Percentiles rank a stretch among this genome's conserved stretches.
Conservation (phyloP, 768 basidiomycete genomes). For the Rhodotorula sphaerocarpa region DNA sequence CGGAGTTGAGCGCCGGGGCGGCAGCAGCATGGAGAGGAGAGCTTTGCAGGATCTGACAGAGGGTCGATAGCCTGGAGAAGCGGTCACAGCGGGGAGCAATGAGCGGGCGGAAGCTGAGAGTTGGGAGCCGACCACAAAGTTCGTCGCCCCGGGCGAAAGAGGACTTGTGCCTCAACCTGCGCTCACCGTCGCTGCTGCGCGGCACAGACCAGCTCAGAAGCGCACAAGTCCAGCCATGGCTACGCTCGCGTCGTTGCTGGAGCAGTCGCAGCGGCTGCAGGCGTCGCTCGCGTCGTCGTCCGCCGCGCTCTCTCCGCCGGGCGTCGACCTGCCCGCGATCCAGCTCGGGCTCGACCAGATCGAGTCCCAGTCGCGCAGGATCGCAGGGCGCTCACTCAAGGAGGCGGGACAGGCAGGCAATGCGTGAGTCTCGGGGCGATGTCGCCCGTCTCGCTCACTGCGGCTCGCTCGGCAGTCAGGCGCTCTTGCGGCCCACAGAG, state of each 20-base stretch:
- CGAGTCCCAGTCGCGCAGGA: constrained; percentile 78
- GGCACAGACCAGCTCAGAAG: neutral
- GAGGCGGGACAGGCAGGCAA: constrained; percentile 10
- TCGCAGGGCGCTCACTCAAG: constrained; percentile 44
- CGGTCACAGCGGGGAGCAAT: no score
- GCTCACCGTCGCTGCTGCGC: neutral
- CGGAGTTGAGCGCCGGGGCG: no score
- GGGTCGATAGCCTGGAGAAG: no score
- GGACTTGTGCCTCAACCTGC: no score
- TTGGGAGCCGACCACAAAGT: no score
- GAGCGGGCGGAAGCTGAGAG: no score
- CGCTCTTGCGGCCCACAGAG: no score
- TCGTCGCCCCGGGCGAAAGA: no score
- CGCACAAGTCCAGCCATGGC: constrained; percentile 5
- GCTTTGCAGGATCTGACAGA: no score
- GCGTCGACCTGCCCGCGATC: constrained; percentile 76
- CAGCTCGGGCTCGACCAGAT: constrained; percentile 88
- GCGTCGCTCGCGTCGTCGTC: constrained; percentile 5
- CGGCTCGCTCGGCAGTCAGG: no score
- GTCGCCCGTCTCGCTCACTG: no score
- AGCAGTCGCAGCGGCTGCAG: constrained; percentile 34
- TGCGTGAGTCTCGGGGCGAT: constrained; percentile 15
- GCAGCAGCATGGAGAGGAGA: no score
- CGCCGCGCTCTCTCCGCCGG: constrained; percentile 21
- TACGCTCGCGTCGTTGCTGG: constrained; percentile 34